Evolutionary conservation across 1,284 basidiomycete species (phyloP).

Genomic region (Vanrija sp.): DNA sequence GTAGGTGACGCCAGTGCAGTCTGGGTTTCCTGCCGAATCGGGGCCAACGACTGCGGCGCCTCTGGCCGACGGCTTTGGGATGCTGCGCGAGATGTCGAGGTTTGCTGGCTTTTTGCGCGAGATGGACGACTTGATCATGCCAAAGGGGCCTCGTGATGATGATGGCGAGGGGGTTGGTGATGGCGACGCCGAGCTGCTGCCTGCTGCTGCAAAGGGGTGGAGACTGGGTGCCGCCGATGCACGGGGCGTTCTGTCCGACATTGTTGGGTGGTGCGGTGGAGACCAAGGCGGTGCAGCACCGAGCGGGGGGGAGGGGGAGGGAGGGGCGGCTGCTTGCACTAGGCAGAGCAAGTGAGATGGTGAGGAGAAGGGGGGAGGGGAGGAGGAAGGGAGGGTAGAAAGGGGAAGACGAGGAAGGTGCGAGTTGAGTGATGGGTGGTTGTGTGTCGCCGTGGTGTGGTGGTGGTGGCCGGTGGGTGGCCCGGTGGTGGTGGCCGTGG

Average conservation of each 20-base stretch:
- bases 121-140: slow-evolving; percentile 30
- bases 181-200: slow-evolving; percentile 19
- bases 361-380: no score
- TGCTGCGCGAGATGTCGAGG: slow-evolving; percentile 42
- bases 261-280: not conserved
- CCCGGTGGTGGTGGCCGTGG: no score
- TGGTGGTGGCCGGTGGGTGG: no score
- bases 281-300: not conserved
- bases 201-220: not conserved
- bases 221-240: not conserved
- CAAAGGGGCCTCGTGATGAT: slow-evolving; percentile 5
- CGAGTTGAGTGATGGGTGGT: not conserved
- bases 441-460: no score
- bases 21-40: slow-evolving; percentile 15
- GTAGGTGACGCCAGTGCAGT: slow-evolving; percentile 21
- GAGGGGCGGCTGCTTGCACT: no score
- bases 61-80: slow-evolving; percentile 31
- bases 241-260: slow-evolving; percentile 3
- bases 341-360: no score
- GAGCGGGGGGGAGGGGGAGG: not conserved
- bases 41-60: slow-evolving; percentile 25
- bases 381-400: no score
- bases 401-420: no score
- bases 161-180: no score
- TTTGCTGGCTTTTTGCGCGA: slow-evolving; percentile 46